Evolutionary conservation across 306 rosid genomes (phyloP).

Genomic region (Sophora flavescens): DNA sequence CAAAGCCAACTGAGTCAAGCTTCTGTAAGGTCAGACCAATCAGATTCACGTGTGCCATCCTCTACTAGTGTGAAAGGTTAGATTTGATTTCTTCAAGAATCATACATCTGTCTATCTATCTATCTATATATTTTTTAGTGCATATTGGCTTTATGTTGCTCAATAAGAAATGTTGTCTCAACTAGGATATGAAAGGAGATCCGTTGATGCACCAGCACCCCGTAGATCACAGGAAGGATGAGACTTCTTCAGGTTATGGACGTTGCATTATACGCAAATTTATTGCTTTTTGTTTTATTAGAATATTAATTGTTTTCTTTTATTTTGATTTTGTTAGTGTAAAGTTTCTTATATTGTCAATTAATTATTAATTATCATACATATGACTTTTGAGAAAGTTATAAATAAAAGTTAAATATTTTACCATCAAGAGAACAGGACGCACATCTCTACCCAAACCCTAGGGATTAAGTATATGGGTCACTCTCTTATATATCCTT

Average conservation of each 20-base stretch:
- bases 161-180: conserved; percentile 15
- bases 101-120: background rate
- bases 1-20: conserved; percentile 50
- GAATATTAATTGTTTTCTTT: too few species aligned
- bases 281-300: background rate
- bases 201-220: conserved; percentile 40
- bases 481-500: too few species aligned
- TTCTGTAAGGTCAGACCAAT: conserved; percentile 41
- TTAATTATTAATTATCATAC: too few species aligned
- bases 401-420: too few species aligned
- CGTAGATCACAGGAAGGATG: conserved; percentile 44
- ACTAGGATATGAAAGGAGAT: conserved; percentile 55
- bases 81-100: conserved; percentile 34
- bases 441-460: too few species aligned
- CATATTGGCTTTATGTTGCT: conserved; percentile 14
- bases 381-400: too few species aligned
- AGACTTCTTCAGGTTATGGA: conserved; percentile 49
- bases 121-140: too few species aligned
- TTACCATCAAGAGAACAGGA: too few species aligned
- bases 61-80: conserved; percentile 53
- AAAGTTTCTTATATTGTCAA: too few species aligned
- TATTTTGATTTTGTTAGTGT: too few species aligned
- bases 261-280: background rate
- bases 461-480: too few species aligned
- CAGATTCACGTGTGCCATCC: conserved; percentile 39